Evolutionary conservation across 768 basidiomycete species (phyloP).

Genomic region (Collybia sordida): DNA sequence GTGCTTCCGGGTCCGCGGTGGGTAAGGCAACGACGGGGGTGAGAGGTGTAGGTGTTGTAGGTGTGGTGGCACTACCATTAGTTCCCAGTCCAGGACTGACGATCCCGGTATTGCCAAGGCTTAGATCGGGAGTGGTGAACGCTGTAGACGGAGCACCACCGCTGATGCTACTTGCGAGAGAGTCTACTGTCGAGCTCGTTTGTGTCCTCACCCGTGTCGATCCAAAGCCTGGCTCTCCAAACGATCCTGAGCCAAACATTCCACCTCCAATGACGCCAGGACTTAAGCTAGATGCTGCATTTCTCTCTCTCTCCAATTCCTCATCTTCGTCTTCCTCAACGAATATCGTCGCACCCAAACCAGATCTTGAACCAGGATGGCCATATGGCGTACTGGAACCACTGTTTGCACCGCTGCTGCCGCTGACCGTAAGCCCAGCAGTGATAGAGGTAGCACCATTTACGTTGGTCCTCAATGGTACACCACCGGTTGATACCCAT

Average conservation of each 20-base stretch:
- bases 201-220: constrained; percentile 52
- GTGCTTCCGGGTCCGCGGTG: constrained; percentile 70
- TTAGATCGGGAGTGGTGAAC: constrained; percentile 66
- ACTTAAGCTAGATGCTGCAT: constrained; percentile 15
- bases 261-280: constrained; percentile 26
- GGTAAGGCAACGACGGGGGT: constrained; percentile 72
- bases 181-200: constrained; percentile 45
- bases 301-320: constrained; percentile 54
- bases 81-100: constrained; percentile 28
- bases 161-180: constrained; percentile 27
- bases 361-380: constrained; percentile 51
- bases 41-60: constrained; percentile 56
- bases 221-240: constrained; percentile 32
- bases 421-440: constrained; percentile 18
- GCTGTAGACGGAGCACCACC: constrained; percentile 37
- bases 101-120: constrained; percentile 26
- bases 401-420: constrained; percentile 56
- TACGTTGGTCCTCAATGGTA: constrained; percentile 58
- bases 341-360: constrained; percentile 44
- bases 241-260: constrained; percentile 26
- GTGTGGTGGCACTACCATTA: constrained; percentile 34
- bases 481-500: constrained; percentile 68
- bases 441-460: constrained; percentile 33
- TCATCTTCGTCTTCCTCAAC: constrained; percentile 82
- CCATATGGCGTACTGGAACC: constrained; percentile 70